A percentile compares a stretch with the other conserved stretches of the same genome.
Evolutionary conservation across 257 asterid species (phyloP).

Genomic region (Gardenia jasminoides): DNA sequence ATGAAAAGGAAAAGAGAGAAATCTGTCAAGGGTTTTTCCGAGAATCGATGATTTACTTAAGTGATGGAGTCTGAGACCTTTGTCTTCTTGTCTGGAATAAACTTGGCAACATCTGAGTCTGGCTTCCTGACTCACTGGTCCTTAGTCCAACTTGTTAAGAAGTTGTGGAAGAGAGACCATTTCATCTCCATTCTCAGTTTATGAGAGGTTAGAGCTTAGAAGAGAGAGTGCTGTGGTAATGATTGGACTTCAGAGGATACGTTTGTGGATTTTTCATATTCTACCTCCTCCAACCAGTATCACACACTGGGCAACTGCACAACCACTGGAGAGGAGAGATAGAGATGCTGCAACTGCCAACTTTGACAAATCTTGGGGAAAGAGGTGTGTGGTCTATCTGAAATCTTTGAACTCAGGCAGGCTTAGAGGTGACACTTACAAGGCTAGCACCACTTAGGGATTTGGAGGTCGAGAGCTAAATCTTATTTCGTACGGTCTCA

Average conservation of each 20-base stretch:
- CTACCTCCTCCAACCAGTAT: not conserved
- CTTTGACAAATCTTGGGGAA: not conserved
- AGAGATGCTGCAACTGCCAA: not conserved
- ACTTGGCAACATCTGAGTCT: constrained; percentile 33
- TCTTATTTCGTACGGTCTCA: not conserved
- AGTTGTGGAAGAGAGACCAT: not conserved
- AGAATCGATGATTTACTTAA: constrained; percentile 14
- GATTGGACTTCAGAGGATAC: not conserved
- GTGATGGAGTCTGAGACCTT: constrained; percentile 34
- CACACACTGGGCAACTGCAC: too few relatives aligned
- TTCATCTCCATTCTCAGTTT: not conserved
- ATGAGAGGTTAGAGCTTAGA: not conserved
- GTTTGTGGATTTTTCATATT: not conserved
- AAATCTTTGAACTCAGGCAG: not conserved
- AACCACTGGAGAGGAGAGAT: not conserved
- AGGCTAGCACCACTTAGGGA: not conserved
- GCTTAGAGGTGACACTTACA: not conserved
- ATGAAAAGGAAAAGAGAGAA: constrained; percentile 15
- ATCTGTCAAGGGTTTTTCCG: constrained; percentile 3
- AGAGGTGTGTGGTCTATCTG: not conserved
- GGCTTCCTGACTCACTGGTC: constrained; percentile 8
- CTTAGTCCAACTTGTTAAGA: not conserved
- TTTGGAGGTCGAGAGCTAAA: not conserved
- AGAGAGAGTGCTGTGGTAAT: not conserved
- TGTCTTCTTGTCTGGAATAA: constrained; percentile 55